A percentile compares a stretch with the other conserved stretches of the same genome.
phyloP scores from a whole-genome alignment of 495 filamentous ascomycete species.

The Xylaria flabelliformis region DNA sequence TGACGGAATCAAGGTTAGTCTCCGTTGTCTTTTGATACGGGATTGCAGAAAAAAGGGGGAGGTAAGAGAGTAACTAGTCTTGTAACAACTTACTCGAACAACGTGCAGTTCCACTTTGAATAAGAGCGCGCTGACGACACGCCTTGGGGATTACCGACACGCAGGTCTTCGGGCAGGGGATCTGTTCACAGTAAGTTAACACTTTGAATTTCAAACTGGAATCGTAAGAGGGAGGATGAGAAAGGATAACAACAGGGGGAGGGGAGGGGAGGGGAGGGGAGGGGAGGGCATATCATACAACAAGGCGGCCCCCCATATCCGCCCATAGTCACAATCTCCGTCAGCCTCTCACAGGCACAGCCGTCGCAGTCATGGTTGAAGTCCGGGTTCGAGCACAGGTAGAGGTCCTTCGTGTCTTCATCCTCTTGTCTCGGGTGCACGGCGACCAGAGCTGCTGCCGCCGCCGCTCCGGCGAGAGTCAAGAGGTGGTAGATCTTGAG shows the following conservation, averaged over 20 bases:
- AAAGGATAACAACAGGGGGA: not conserved
- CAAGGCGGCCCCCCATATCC: conserved; percentile 33
- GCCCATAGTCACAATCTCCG: conserved; percentile 15
- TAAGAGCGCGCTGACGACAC: conserved; percentile 31
- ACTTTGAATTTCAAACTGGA: no score
- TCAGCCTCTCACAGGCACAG: conserved; percentile 31
- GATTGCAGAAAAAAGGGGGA: not conserved
- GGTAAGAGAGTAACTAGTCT: no score
- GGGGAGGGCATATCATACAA: conserved; percentile 27
- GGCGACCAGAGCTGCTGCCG: not conserved
- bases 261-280: conserved; percentile 3
- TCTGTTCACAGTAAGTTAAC: not conserved
- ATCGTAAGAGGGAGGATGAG: not conserved
- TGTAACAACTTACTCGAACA: conserved; percentile 29
- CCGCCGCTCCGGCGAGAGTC: conserved; percentile 10
- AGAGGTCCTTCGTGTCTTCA: conserved; percentile 30
- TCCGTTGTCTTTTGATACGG: not conserved
- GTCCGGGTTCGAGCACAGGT: conserved; percentile 34
- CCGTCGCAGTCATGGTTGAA: conserved; percentile 33
- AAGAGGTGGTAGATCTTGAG: conserved; percentile 16
- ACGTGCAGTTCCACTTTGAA: conserved; percentile 32
- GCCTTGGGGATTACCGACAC: conserved; percentile 31
- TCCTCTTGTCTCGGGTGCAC: conserved; percentile 25
- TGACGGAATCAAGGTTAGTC: not conserved
- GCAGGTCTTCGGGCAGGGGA: conserved; percentile 31